Base-by-base conservation (phyloP, 2,329 filamentous ascomycete genomes). In the Metarhizium brunneum region DNA sequence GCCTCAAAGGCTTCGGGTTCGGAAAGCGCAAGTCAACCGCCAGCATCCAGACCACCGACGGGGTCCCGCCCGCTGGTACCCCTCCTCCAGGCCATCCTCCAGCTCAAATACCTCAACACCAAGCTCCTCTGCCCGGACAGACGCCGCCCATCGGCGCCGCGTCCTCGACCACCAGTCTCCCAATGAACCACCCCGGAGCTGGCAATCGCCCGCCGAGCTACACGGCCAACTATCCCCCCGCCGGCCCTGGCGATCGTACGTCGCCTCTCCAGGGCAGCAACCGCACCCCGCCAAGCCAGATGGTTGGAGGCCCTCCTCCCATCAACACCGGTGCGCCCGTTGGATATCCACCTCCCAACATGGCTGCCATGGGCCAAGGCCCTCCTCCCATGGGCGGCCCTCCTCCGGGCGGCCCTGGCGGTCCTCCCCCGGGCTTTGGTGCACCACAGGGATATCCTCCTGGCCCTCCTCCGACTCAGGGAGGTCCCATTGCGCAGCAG, bases 1-100 rank as follows among this genome's bases (percentile, higher is more conserved):
- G 86, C 74, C 83, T 90, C 72, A 88, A 88, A 79, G 82, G 82
- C 79, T 81, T 90, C 76, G 86, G 87, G 75, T 87, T 89, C 79
- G 86, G 86, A 76, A 89, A 88, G 82, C 85, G 87, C 74, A 88
- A 85, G 78, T 86, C 85, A 67, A 78, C 78, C 66, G 78, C 79
- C 70, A 83, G 78, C 71, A 81, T 82, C 66, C 77, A 80, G 62
- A 74, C 72, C 68, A 68, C 73, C 69, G 74, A 79, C 68, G 68
- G 68, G 56, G 63, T 62, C 56, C 63, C 65, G 59, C 63, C 68
- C 58, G 63, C 62, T 62, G 66, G 61, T 61, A 68, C 69, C 64
- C 68, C 69, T 66, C 67, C 69, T 58, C 65, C 70, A 59, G 73
- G 67, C 69, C 78, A 81, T 40, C 38, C 11, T 40, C 38, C 38